Percentiles rank a stretch among this genome's conserved stretches.
These are phyloP conservation scores for Spergularia azorica DNA, from an alignment of 179 eudicot genomes.

Conservation along the genomic window DNA sequence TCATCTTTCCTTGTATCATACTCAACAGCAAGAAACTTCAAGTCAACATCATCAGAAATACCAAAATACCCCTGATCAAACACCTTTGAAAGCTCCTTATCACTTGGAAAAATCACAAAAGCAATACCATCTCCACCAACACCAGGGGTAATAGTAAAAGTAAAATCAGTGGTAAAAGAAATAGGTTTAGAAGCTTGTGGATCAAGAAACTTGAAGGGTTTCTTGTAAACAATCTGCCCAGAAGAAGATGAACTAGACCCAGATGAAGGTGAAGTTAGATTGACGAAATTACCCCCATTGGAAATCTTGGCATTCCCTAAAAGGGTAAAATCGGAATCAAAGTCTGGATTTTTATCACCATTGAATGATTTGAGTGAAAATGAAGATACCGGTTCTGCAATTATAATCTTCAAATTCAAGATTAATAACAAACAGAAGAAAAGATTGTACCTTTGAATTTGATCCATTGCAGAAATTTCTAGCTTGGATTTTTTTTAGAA, in stretches of 20 bases:
- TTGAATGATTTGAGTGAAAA: slow-evolving; percentile 34
- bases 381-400: slow-evolving; percentile 32
- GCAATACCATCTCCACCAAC: slow-evolving; percentile 52
- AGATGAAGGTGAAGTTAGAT: slow-evolving; percentile 37
- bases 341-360: slow-evolving; percentile 19
- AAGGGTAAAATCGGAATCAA: slow-evolving; percentile 36
- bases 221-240: slow-evolving; percentile 44
- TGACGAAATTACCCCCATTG: slow-evolving; percentile 36
- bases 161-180: slow-evolving; percentile 58
- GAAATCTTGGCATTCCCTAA: slow-evolving; percentile 49
- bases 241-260: slow-evolving; percentile 33
- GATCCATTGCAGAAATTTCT: slow-evolving; percentile 19
- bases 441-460: slow-evolving; percentile 21
- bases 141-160: slow-evolving; percentile 47
- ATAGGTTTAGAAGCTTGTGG: slow-evolving; percentile 30
- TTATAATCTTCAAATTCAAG: slow-evolving; percentile 26
- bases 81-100: slow-evolving; percentile 26
- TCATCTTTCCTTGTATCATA: slow-evolving; percentile 37
- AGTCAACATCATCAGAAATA: slow-evolving; percentile 26
- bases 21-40: slow-evolving; percentile 40
- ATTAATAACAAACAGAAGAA: slow-evolving; percentile 3
- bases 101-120: slow-evolving; percentile 42
- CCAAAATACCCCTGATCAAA: slow-evolving; percentile 36
- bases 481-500: not conserved
- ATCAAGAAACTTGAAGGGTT: slow-evolving; percentile 41